phyloP scores from a whole-genome alignment of 495 filamentous ascomycete genomes.

The Aspergillus heteromorphus region DNA sequence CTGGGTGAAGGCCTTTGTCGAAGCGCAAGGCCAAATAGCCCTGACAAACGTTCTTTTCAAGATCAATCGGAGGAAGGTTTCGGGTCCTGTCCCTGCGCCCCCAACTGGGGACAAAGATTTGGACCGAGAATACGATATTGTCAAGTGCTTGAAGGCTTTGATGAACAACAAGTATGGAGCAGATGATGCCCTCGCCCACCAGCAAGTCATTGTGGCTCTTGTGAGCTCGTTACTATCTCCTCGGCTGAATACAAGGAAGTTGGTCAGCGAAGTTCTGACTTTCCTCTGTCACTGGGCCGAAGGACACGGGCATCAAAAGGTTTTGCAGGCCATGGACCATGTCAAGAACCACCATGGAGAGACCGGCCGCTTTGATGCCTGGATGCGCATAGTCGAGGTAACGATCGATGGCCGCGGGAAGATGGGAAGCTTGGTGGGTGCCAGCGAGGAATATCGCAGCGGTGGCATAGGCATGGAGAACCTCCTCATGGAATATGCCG shows the following conservation, averaged over 20 bases:
- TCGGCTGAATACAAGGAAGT: conserved; percentile 83
- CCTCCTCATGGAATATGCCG: conserved; percentile 96
- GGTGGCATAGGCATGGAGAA: conserved; percentile 99
- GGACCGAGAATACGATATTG: conserved; percentile 94
- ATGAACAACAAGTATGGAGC: conserved; percentile 99
- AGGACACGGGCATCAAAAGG: conserved; percentile 90
- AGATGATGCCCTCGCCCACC: conserved; percentile 90
- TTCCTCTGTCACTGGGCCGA: conserved; percentile 96
- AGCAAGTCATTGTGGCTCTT: conserved; percentile 82
- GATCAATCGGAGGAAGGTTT: conserved; percentile 79
- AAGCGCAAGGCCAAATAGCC: conserved; percentile 95
- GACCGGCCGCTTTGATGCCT: conserved; percentile 94
- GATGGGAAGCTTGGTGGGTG: conserved; percentile 95
- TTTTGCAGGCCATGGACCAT: conserved; percentile 87
- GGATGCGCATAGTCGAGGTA: conserved; percentile 98
- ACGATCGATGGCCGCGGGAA: conserved; percentile 95
- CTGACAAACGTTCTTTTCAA: conserved; percentile 89
- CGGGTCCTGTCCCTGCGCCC: conserved; percentile 64
- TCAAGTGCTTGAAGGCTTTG: conserved; percentile 92
- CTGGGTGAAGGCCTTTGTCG: conserved; percentile 95
- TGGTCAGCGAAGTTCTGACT: conserved; percentile 93
- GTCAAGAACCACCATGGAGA: conserved; percentile 86
- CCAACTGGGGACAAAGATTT: conserved; percentile 74
- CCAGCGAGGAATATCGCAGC: conserved; percentile 93
- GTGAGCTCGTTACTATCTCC: conserved; percentile 84